Percentiles rank a stretch among this genome's conserved stretches.
Evolutionary conservation across 371 early-diverging fungal genomes (phyloP).

Genomic region (Syncephalastrum monosporum): DNA sequence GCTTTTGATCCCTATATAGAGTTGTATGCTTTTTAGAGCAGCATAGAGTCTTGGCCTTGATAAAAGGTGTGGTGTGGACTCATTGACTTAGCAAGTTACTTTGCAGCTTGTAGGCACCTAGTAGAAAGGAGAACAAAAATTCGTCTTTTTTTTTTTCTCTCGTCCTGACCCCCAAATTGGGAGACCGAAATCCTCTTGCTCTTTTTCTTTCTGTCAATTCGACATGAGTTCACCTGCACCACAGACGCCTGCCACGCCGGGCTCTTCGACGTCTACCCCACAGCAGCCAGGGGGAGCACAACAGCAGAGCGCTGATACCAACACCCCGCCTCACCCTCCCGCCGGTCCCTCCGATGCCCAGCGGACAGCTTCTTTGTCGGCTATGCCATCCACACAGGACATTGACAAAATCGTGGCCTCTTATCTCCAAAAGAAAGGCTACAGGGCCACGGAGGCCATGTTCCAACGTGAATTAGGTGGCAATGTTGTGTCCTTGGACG

Average conservation of each 20-base stretch:
- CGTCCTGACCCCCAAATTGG: too few relatives aligned
- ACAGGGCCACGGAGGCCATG: conserved; percentile 26
- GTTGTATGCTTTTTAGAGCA: too few relatives aligned
- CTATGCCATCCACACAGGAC: conserved; percentile 25
- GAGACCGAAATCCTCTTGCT: too few relatives aligned
- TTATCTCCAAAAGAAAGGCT: conserved; percentile 45
- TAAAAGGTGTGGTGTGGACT: too few relatives aligned
- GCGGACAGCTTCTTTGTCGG: background rate
- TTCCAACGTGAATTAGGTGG: conserved; percentile 30
- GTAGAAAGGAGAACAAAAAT: too few relatives aligned
- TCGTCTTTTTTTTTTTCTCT: too few relatives aligned
- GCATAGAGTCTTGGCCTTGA: too few relatives aligned
- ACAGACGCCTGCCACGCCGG: conserved; percentile 1
- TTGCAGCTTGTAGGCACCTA: too few relatives aligned
- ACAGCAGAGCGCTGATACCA: conserved; percentile 5
- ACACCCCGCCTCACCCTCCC: background rate
- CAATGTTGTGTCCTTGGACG: conserved; percentile 28
- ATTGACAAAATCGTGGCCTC: conserved; percentile 35
- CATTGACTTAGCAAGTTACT: too few relatives aligned
- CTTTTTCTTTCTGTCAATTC: too few relatives aligned
- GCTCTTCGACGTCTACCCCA: background rate
- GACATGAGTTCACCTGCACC: conserved; percentile 10
- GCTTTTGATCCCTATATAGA: too few relatives aligned
- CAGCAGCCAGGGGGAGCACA: conserved; percentile 1
- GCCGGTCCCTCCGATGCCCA: conserved; percentile 1